These are phyloP conservation scores for Fusarium virguliforme DNA, from an alignment of 2,329 filamentous ascomycete species.

Conservation along the genomic window DNA sequence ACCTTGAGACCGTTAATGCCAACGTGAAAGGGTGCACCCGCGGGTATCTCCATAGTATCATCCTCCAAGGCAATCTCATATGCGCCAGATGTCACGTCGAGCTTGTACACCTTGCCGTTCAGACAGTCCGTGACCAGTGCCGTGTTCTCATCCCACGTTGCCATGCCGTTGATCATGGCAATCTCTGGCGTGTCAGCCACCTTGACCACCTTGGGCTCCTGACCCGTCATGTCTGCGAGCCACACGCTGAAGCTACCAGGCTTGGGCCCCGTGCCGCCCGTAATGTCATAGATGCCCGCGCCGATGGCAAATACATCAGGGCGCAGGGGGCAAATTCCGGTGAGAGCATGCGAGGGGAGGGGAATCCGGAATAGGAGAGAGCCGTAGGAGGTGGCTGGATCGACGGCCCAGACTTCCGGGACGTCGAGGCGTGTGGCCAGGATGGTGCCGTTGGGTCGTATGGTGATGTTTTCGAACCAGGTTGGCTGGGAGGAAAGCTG, in stretches of 20 bases:
- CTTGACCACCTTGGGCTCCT: constrained; percentile 26
- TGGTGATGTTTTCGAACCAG: constrained; percentile 47
- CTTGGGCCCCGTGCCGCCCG: constrained; percentile 24
- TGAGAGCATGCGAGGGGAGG: constrained; percentile 31
- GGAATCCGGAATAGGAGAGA: constrained; percentile 28
- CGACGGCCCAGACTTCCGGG: constrained; percentile 42
- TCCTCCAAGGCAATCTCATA: constrained; percentile 36
- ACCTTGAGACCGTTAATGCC: constrained; percentile 46
- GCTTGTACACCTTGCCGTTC: constrained; percentile 40
- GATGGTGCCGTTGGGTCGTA: constrained; percentile 32
- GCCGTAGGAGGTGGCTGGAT: constrained; percentile 31
- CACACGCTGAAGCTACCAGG: constrained; percentile 38
- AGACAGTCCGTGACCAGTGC: constrained; percentile 42
- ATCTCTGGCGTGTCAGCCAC: constrained; percentile 23
- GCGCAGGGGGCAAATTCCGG: constrained; percentile 40
- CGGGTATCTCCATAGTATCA: constrained; percentile 36
- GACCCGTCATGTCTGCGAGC: constrained; percentile 37
- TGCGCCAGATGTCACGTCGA: constrained; percentile 28
- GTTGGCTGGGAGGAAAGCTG: constrained; percentile 41
- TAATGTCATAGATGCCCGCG: constrained; percentile 35
- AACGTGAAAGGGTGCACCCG: constrained; percentile 27
- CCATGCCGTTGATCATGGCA: constrained; percentile 44
- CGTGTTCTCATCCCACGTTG: constrained; percentile 41
- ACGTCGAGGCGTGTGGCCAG: constrained; percentile 43
- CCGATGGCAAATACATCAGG: constrained; percentile 43